Conservation (phyloP, 2,329 filamentous ascomycete species). For the Aspergillus aculeatus region DNA sequence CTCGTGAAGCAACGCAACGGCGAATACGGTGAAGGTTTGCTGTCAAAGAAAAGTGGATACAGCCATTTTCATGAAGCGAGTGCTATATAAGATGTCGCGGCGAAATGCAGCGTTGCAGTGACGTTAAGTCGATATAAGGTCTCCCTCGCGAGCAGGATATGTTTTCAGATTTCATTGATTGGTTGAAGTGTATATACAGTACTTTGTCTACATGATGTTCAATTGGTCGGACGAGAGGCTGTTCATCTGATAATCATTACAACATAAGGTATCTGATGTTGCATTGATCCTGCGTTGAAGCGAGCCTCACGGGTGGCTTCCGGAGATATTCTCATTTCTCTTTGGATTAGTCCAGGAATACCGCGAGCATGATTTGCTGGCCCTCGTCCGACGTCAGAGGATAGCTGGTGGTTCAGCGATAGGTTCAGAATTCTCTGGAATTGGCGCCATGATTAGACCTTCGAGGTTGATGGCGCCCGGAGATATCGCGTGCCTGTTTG, state of each 20-base stretch:
- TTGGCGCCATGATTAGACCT: neutral
- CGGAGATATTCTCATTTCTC: neutral
- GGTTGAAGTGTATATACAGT: neutral
- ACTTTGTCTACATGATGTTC: neutral
- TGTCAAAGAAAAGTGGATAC: neutral
- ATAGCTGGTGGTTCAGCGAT: neutral
- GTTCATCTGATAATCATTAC: neutral
- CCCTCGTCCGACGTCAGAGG: neutral
- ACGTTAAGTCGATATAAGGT: neutral
- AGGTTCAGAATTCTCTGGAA: neutral
- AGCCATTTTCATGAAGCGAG: too few relatives aligned
- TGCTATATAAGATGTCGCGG: neutral
- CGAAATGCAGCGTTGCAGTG: neutral
- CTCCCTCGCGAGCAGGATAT: neutral
- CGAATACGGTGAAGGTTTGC: neutral
- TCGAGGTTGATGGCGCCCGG: neutral
- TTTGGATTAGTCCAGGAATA: neutral
- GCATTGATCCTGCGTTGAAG: neutral
- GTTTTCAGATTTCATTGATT: neutral
- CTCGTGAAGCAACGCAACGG: neutral
- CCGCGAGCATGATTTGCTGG: neutral
- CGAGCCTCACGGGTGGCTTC: neutral
- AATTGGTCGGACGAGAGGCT: neutral
- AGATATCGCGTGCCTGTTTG: neutral
- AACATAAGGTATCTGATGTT: neutral